Percentiles rank a stretch among this genome's conserved stretches.
phyloP scores from a whole-genome alignment of 2,329 filamentous ascomycete species.

The Calonectria pteridis region DNA sequence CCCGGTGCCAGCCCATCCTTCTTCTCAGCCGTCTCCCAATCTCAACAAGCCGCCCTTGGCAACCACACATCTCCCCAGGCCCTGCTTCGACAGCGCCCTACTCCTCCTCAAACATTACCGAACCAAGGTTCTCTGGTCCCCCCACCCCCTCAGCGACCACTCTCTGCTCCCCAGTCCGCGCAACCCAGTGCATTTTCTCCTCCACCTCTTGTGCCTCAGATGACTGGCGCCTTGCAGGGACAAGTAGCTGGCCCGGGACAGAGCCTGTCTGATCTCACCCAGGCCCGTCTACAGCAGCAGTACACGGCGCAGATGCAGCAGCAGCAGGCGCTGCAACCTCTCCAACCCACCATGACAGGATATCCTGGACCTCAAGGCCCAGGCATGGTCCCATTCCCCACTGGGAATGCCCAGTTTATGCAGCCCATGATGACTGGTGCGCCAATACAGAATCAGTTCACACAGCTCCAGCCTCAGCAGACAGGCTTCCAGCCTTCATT shows the following conservation, averaged over 20 bases:
- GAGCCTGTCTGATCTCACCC: constrained; percentile 79
- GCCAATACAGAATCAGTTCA: constrained; percentile 56
- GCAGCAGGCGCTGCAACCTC: constrained; percentile 54
- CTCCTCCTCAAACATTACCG: constrained; percentile 73
- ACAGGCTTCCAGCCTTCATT: constrained; percentile 69
- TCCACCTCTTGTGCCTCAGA: constrained; percentile 83
- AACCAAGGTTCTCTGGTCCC: constrained; percentile 77
- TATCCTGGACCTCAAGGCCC: constrained; percentile 51
- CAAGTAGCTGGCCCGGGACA: constrained; percentile 80
- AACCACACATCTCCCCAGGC: constrained; percentile 45
- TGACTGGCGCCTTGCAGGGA: constrained; percentile 77
- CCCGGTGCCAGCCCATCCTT: constrained; percentile 70
- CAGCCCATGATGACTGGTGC: constrained; percentile 65
- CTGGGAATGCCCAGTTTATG: constrained; percentile 53
- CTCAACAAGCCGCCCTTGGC: constrained; percentile 58
- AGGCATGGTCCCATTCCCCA: constrained; percentile 54
- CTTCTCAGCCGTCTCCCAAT: constrained; percentile 61
- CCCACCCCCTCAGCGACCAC: constrained; percentile 80
- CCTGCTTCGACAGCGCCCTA: constrained; percentile 73
- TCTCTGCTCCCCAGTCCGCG: constrained; percentile 88
- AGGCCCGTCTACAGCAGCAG: constrained; percentile 74
- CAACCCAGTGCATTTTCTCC: constrained; percentile 80
- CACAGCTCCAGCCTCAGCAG: constrained; percentile 69
- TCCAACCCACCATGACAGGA: constrained; percentile 55
- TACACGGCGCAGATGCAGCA: constrained; percentile 63